phyloP scores from a whole-genome alignment of 768 basidiomycete genomes.

The Boletus patriciae region DNA sequence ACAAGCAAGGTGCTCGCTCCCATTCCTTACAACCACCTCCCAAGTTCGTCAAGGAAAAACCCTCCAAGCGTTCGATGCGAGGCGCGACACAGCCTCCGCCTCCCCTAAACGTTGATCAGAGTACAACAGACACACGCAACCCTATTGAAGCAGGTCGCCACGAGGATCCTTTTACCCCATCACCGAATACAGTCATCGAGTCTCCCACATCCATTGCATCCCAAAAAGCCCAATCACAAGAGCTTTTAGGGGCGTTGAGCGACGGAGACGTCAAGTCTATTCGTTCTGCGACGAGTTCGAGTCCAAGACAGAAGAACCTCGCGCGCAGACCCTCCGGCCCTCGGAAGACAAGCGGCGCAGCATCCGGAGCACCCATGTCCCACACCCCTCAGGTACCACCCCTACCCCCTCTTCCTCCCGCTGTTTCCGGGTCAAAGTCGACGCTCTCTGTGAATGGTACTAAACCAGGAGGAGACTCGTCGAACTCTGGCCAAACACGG shows the following conservation, averaged over 20 bases:
- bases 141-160: constrained; percentile 16
- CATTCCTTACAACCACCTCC: background rate
- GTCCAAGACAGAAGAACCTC: constrained; percentile 25
- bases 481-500: constrained; percentile 1
- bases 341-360: constrained; percentile 54
- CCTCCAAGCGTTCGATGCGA: constrained; percentile 29
- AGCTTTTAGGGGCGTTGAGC: constrained; percentile 10
- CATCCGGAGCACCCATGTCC: constrained; percentile 66
- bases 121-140: constrained; percentile 8
- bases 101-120: constrained; percentile 28
- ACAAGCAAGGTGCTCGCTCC: constrained; percentile 16
- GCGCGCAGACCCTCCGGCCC: constrained; percentile 16
- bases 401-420: constrained; percentile 18
- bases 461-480: constrained; percentile 7
- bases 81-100: constrained; percentile 29
- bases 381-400: constrained; percentile 52
- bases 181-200: constrained; percentile 16
- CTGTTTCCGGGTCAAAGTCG: constrained; percentile 19
- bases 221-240: constrained; percentile 20
- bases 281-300: constrained; percentile 26
- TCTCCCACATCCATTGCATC: constrained; percentile 18
- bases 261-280: constrained; percentile 31
- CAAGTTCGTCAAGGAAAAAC: constrained; percentile 10
- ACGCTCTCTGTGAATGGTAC: constrained; percentile 16
- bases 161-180: constrained; percentile 16